Conservation (phyloP, 805 yeast species). For the Yarrowia sp. region DNA sequence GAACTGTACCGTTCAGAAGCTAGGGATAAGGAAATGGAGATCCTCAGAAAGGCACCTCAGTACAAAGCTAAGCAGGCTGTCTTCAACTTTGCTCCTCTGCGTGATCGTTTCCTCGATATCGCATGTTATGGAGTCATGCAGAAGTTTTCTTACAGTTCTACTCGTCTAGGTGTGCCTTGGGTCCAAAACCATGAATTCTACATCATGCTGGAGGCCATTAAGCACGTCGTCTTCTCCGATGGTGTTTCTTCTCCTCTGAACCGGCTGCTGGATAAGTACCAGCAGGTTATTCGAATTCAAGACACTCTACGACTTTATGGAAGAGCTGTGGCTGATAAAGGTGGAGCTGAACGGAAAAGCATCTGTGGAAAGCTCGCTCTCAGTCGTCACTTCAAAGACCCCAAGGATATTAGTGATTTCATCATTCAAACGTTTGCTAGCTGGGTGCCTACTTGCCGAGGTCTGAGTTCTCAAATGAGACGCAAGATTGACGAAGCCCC, state of each 20-base stretch:
- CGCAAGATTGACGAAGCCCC: constrained; percentile 9
- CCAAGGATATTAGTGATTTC: constrained; percentile 6
- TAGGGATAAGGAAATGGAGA: background rate
- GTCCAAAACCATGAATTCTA: constrained; percentile 16
- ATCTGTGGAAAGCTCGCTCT: background rate
- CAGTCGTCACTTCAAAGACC: background rate
- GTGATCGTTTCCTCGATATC: background rate
- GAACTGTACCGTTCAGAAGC: background rate
- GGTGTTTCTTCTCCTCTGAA: constrained; percentile 16
- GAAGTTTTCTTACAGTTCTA: background rate
- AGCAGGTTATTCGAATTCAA: constrained; percentile 10
- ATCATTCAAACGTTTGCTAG: constrained; percentile 9
- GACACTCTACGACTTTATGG: constrained; percentile 1
- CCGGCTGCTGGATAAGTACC: constrained; percentile 11
- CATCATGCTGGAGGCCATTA: constrained; percentile 14
- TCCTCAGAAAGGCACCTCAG: constrained; percentile 5
- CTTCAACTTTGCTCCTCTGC: constrained; percentile 17
- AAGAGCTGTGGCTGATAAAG: background rate
- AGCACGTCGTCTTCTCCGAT: constrained; percentile 17
- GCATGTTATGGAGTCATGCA: background rate
- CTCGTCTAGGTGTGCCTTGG: background rate
- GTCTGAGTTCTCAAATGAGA: constrained; percentile 3
- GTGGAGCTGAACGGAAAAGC: background rate
- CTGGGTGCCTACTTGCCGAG: constrained; percentile 15
- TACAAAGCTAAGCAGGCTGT: constrained; percentile 20